Base-by-base conservation (phyloP, 2,329 filamentous ascomycete species). In the Venturia effusa region DNA sequence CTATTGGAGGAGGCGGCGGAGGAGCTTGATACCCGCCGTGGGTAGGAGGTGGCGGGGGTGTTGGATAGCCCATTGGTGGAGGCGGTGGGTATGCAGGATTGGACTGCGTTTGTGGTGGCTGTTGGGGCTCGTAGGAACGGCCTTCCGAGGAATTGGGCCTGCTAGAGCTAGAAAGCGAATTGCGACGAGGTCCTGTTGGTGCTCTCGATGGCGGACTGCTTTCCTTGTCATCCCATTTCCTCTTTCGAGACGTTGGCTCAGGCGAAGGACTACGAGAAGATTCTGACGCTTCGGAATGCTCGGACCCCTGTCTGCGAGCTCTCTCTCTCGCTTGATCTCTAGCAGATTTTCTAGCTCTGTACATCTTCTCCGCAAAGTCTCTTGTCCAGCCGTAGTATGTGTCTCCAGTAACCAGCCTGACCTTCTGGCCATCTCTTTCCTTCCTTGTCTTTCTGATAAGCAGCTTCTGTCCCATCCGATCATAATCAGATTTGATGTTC, bases 371-470 rank as follows among this genome's bases (percentile, higher is more conserved):
- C 19, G 51, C 39, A 59, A 63, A 63, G 17, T 63, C 45, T n/a
- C 24, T 37, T 15, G 45, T 55, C 61, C 61, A 63, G 30, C 61
- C 61, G 34, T 63, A 63, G 37, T 63, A 63, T 30, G 61, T 63
- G 37, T 63, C 61, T 43, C 34, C 39, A 24, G 41, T 63, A n/a
- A 34, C 22, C 27, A 55, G 32, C 19, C 34, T 51, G 37, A 40
- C 48, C 24, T 55, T 51, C 4, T 48, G 40, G 22, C 60, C 60
- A 15, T 48, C 60, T 37, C 24, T 22, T n/a, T 48, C 39, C 51
- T 34, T 62, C 24, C 40, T 41, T 7, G 39, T 57, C 48, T 63
- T 63, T 24, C 27, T 57, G 30, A 63, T 55, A 55, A 41, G 22
- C 27, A 64, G 19, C 27, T 43, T 64, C 24, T 54, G 62, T 15